Evolutionary conservation across 345 rosid genomes (phyloP).

Genomic region (Populus davidiana): DNA sequence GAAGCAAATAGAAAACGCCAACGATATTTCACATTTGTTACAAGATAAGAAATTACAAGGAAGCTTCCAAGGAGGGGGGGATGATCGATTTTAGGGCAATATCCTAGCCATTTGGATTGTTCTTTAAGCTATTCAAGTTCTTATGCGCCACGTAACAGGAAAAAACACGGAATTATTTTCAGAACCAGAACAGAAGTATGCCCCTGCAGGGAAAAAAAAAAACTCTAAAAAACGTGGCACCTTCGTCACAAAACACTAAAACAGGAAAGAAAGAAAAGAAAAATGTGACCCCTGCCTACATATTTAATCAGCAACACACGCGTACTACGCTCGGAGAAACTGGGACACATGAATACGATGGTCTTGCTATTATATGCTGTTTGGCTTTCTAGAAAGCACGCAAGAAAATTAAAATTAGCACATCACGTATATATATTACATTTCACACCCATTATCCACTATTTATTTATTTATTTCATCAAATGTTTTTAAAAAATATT

Average conservation of each 20-base stretch:
- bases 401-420: background rate
- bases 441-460: background rate
- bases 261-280: background rate
- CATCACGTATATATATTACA: background rate
- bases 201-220: background rate
- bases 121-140: background rate
- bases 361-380: background rate
- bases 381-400: background rate
- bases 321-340: background rate
- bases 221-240: background rate
- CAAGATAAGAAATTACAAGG: background rate
- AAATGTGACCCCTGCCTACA: background rate
- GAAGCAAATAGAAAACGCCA: background rate
- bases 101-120: background rate
- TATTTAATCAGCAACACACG: background rate
- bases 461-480: no score
- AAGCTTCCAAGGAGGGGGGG: background rate
- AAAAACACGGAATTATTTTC: background rate
- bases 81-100: background rate
- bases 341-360: background rate
- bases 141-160: background rate
- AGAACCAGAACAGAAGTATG: background rate
- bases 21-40: background rate
- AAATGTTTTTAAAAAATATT: no score
- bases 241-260: background rate